These are phyloP conservation scores for Hypoxylon sp. DNA, from an alignment of 2,329 filamentous ascomycete species.

Conservation along the genomic window DNA sequence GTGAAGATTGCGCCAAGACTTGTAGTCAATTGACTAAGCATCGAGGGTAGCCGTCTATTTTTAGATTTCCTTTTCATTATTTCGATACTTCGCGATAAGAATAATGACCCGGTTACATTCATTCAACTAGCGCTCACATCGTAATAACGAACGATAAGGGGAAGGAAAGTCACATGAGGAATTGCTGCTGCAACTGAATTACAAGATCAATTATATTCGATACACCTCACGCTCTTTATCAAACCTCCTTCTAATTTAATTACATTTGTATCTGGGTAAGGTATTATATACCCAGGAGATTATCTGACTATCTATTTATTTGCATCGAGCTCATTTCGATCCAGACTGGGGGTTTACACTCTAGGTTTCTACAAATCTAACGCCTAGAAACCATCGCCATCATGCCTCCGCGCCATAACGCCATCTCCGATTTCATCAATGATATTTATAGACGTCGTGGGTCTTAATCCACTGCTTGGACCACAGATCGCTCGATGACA, in stretches of 20 bases:
- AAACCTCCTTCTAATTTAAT: neutral
- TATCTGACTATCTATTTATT: neutral
- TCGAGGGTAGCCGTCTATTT: slow-evolving; percentile 33
- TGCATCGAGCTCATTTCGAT: neutral
- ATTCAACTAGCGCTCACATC: neutral
- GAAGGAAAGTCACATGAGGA: neutral
- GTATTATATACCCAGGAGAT: neutral
- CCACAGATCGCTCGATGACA: slow-evolving; percentile 10
- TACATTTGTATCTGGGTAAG: neutral
- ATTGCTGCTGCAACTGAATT: neutral
- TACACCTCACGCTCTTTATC: neutral
- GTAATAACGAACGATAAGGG: neutral
- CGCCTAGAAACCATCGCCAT: neutral
- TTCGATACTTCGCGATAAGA: neutral
- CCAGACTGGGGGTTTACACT: neutral
- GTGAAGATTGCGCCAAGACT: slow-evolving; percentile 36
- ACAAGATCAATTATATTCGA: neutral
- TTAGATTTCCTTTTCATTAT: slow-evolving; percentile 28
- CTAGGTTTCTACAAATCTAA: neutral
- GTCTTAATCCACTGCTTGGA: neutral
- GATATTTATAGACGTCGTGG: neutral
- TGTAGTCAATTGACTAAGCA: slow-evolving; percentile 35
- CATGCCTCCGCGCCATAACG: slow-evolving; percentile 17
- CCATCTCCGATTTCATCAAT: neutral
- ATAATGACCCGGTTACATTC: neutral